Evolutionary conservation across 2,329 filamentous ascomycete species (phyloP).

Genomic region (Alternaria brassicae): DNA sequence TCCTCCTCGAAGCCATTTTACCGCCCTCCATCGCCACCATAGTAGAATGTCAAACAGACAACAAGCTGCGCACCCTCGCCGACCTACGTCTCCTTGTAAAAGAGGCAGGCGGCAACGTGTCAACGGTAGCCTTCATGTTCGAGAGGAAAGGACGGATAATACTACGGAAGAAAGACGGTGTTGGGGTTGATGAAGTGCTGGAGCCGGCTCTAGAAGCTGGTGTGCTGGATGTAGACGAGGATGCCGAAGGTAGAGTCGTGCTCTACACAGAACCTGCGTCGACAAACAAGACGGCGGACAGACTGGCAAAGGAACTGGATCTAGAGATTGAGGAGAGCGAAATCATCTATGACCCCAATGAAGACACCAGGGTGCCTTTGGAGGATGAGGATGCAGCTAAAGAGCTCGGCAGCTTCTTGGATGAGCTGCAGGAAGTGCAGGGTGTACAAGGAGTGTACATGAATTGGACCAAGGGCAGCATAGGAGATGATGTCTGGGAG

Average conservation of each 20-base stretch:
- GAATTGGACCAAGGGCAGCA: constrained; percentile 62
- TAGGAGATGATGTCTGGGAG: constrained; percentile 50
- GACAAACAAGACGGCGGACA: constrained; percentile 69
- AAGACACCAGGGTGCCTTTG: constrained; percentile 74
- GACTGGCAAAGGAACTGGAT: constrained; percentile 67
- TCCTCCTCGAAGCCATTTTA: constrained; percentile 82
- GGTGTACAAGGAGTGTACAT: constrained; percentile 82
- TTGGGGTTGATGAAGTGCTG: constrained; percentile 73
- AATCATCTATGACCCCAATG: constrained; percentile 84
- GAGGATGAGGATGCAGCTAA: constrained; percentile 64
- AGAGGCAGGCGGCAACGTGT: constrained; percentile 70
- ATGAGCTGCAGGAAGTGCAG: constrained; percentile 70
- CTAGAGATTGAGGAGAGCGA: constrained; percentile 76
- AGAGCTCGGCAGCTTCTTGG: constrained; percentile 66
- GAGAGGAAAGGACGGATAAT: constrained; percentile 77
- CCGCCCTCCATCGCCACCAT: constrained; percentile 77
- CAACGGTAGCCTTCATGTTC: constrained; percentile 85
- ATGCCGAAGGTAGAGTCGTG: constrained; percentile 73
- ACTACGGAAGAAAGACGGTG: constrained; percentile 66
- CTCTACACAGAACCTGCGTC: constrained; percentile 73
- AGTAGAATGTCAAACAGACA: constrained; percentile 86
- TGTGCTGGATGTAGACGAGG: constrained; percentile 73
- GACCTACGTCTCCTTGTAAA: constrained; percentile 77
- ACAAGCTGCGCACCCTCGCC: constrained; percentile 73
- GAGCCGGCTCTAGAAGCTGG: constrained; percentile 86